Percentiles rank a stretch among this genome's conserved stretches.
phyloP scores from a whole-genome alignment of 2,329 filamentous ascomycete genomes.

The Alternaria angustiovoidea region DNA sequence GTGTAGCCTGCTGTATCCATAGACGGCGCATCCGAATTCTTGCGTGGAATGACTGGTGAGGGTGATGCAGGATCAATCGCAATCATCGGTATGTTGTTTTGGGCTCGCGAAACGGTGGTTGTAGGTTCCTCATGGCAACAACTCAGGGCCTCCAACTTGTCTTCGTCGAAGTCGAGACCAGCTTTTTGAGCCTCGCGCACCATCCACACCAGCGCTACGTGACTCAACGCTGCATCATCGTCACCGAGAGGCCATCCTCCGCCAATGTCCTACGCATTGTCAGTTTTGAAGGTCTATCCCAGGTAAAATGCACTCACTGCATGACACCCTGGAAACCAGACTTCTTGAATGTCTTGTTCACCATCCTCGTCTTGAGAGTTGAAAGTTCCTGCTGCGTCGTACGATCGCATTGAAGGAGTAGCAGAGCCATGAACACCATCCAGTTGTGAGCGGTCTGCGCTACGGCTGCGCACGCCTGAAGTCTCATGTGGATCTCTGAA shows the following conservation, averaged over 20 bases:
- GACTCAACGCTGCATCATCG: conserved; percentile 68
- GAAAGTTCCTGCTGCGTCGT: conserved; percentile 34
- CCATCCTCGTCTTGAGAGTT: conserved; percentile 51
- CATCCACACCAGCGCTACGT: conserved; percentile 76
- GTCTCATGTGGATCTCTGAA: conserved; percentile 47
- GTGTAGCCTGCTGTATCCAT: conserved; percentile 13
- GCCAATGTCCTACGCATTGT: conserved; percentile 66
- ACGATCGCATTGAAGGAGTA: conserved; percentile 44
- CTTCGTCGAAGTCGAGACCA: conserved; percentile 73
- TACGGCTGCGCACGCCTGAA: conserved; percentile 42
- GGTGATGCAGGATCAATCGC: conserved; percentile 43
- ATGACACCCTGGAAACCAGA: conserved; percentile 83
- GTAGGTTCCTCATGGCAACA: conserved; percentile 61
- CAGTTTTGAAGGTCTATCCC: conserved; percentile 2
- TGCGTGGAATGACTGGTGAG: conserved; percentile 1
- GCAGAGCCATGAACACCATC: conserved; percentile 22
- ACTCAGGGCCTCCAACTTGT: conserved; percentile 72
- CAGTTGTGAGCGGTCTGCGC: conserved; percentile 36
- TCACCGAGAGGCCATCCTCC: conserved; percentile 72
- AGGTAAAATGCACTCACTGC: conserved; percentile 52
- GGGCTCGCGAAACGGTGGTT: neutral
- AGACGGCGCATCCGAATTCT: neutral
- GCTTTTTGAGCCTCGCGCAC: conserved; percentile 70
- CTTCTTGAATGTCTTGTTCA: conserved; percentile 77
- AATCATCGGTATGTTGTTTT: conserved; percentile 40